These are phyloP conservation scores for Ganoderma sinense DNA, from an alignment of 1,284 basidiomycete species.

Conservation along the genomic window DNA sequence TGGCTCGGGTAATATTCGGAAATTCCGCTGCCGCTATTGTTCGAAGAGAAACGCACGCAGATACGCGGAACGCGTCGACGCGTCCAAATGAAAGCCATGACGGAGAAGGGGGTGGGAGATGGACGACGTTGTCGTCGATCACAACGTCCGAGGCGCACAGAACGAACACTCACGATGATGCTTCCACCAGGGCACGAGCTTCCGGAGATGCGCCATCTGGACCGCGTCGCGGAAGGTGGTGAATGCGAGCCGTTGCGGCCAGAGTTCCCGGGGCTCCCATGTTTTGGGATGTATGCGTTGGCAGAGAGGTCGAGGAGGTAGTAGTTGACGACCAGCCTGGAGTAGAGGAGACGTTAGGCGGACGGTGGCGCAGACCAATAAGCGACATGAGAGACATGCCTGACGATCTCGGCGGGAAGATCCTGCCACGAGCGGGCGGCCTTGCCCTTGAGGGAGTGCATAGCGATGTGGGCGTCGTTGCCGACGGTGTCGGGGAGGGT, in stretches of 20 bases:
- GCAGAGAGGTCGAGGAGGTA: conserved; percentile 59
- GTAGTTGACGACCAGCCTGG: conserved; percentile 67
- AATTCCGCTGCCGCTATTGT: not conserved
- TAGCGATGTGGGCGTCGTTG: conserved; percentile 6
- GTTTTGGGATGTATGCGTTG: conserved; percentile 53
- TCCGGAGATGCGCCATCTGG: conserved; percentile 70
- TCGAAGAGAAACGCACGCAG: not conserved
- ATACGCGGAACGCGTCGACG: conserved; percentile 14
- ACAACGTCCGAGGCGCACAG: not conserved
- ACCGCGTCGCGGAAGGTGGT: conserved; percentile 58
- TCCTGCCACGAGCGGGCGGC: conserved; percentile 72
- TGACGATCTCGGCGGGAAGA: conserved; percentile 73
- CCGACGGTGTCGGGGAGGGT: conserved; percentile 23
- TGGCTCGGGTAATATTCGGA: conserved; percentile 8
- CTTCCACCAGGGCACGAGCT: conserved; percentile 51
- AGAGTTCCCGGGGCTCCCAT: conserved; percentile 64
- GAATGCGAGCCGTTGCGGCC: conserved; percentile 67
- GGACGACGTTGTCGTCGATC: conserved; percentile 2
- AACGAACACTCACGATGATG: conserved; percentile 50
- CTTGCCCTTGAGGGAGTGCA: conserved; percentile 66
- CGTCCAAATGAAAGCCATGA: conserved; percentile 16
- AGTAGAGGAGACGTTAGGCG: conserved; percentile 29
- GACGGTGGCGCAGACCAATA: conserved; percentile 34
- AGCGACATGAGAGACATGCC: conserved; percentile 50
- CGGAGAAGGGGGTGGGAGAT: not conserved